These are phyloP conservation scores for Exobasidium cylindrosporum DNA, from an alignment of 1,284 basidiomycete species.

Conservation along the genomic window DNA sequence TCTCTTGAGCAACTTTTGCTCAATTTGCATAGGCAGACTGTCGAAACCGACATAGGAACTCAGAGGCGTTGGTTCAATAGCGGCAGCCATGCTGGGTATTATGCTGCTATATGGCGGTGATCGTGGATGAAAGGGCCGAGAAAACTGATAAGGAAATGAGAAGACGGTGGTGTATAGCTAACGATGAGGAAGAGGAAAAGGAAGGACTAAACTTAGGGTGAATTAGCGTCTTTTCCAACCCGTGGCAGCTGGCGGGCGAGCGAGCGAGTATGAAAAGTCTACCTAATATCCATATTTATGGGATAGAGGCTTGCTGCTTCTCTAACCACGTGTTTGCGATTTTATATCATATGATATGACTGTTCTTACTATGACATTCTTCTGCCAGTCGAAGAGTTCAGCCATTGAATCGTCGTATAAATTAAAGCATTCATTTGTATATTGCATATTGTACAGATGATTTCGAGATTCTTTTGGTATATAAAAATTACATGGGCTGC, in stretches of 20 bases:
- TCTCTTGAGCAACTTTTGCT: constrained; percentile 97
- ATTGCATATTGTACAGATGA: background rate
- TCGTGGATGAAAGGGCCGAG: no score
- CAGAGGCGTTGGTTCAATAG: constrained; percentile 6
- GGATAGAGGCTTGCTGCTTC: background rate
- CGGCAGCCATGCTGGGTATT: background rate
- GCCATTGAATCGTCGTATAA: no score
- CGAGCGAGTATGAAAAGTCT: no score
- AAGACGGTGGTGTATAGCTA: background rate
- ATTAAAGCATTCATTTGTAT: background rate
- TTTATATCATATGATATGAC: background rate
- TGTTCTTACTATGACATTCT: background rate
- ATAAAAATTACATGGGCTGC: background rate
- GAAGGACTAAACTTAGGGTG: background rate
- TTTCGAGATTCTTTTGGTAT: no score
- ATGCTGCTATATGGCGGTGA: no score
- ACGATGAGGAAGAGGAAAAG: background rate
- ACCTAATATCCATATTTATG: background rate
- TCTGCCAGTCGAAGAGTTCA: background rate
- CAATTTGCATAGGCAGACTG: constrained; percentile 88
- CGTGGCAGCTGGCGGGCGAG: no score
- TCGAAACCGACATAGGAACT: constrained; percentile 48
- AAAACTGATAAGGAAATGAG: no score
- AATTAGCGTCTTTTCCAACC: no score
- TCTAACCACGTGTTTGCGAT: background rate